Evolutionary conservation across 2,329 filamentous ascomycete genomes (phyloP), one percentile per base, ranked within the genome.

Genomic region (Fusarium citri): DNA sequence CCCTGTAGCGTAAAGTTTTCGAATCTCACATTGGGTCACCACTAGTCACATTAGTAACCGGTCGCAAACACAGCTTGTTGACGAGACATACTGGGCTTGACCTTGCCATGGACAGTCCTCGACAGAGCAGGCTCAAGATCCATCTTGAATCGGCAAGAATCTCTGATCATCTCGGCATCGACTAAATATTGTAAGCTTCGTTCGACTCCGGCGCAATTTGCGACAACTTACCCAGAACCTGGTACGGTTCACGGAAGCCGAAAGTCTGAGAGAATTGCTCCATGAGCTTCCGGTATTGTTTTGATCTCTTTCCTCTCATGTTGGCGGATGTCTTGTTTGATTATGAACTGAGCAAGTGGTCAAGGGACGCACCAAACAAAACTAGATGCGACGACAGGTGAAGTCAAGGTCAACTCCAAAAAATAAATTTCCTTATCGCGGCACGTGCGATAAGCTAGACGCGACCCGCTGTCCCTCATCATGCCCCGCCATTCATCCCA

Each of bases 171-270:
- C 70, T 94, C 89, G 63, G 93, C 92, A 78, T 97, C 94, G 66
- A 98, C 90, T 89, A 73, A 5, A 15, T 42, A 22, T 31, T 67
- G 69, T 78, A 56, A 78, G 68, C 72, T 69, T 60, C 40, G 46
- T 61, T 57, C 8, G 8, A n/a, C 28, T 31, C 37, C 22, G 34
- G 40, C 23, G 45, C 47, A 46, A 55, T 55, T 59, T 56, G 45
- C 25, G 22, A 45, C 20, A 62, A 76, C 83, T 61, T 83, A 91
- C 89, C 85, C 45, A 97, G 84, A 54, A 97, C 91, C 83, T 98
- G 96, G 82, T 98, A 98, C 14, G 96, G 94, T 82, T 96, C 92
- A 73, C 94, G 93, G 80, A 98, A 98, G 65, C 92, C 91, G 78
- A 97, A 98, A 65, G 89, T 90, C 79, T 95, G 87, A 77, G 91